Conservation (phyloP, 306 rosid genomes). For the Pterocarpus macrocarpus region DNA sequence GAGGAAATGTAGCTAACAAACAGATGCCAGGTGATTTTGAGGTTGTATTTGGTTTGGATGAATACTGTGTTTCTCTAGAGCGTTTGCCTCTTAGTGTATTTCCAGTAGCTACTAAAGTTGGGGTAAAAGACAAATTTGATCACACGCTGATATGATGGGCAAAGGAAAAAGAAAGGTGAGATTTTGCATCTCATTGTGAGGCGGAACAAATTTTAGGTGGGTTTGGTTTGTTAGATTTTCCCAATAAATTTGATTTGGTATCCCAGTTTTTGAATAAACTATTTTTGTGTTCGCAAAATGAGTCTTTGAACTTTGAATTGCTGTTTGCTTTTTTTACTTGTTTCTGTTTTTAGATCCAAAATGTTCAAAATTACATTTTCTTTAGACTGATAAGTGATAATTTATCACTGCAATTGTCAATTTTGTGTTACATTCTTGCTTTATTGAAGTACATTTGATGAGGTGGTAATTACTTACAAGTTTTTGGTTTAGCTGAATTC, state of each 20-base stretch:
- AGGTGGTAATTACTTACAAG: slow-evolving; percentile 1
- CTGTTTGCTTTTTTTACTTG: slow-evolving; percentile 2
- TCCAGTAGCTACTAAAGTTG: not conserved
- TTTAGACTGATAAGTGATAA: not conserved
- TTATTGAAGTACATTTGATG: slow-evolving; percentile 15
- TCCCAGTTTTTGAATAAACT: not conserved
- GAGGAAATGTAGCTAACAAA: slow-evolving; percentile 6
- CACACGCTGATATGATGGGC: not conserved
- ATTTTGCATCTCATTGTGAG: slow-evolving; percentile 9
- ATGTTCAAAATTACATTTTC: not conserved
- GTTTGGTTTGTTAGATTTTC: not conserved
- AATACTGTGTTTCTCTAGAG: not conserved
- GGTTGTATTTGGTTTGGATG: not conserved
- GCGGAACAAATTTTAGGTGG: slow-evolving; percentile 11
- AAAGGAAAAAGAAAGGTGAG: not conserved
- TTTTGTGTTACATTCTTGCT: slow-evolving; percentile 18
- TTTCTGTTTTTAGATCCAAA: not conserved
- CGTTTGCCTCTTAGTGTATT: not conserved
- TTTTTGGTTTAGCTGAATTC: slow-evolving; percentile 62
- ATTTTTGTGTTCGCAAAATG: slow-evolving; percentile 4
- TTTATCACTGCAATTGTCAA: not conserved
- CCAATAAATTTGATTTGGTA: not conserved
- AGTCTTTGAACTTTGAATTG: not conserved
- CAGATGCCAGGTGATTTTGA: not conserved
- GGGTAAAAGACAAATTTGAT: too few species aligned